Conservation (phyloP, 2,329 filamentous ascomycete species). For the Clonostachys rhizophaga region DNA sequence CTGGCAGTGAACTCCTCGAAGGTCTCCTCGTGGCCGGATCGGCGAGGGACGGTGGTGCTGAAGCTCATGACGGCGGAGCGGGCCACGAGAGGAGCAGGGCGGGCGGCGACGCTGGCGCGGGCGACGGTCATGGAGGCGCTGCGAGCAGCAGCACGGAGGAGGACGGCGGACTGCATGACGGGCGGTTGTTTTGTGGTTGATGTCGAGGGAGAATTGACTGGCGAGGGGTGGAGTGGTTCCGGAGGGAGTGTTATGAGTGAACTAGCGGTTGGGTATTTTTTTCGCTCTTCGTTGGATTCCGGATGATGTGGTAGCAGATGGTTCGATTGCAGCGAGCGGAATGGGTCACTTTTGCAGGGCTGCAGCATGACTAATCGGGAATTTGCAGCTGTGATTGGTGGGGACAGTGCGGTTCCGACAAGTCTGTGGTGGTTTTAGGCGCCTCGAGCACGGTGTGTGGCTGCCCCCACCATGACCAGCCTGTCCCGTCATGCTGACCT, state of each 20-base stretch:
- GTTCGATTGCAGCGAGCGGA: background rate
- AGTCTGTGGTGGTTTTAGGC: background rate
- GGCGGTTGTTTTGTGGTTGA: constrained; percentile 3
- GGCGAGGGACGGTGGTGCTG: constrained; percentile 56
- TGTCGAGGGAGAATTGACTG: too few relatives aligned
- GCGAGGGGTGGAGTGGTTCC: too few relatives aligned
- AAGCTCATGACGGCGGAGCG: constrained; percentile 53
- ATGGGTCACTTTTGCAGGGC: background rate
- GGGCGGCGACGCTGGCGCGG: constrained; percentile 39
- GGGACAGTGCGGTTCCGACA: constrained; percentile 2
- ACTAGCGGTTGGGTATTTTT: too few relatives aligned
- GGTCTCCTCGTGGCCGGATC: constrained; percentile 72
- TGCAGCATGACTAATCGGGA: constrained; percentile 2
- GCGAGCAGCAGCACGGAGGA: constrained; percentile 69
- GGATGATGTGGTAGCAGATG: too few relatives aligned
- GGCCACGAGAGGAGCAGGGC: constrained; percentile 49
- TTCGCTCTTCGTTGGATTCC: too few relatives aligned
- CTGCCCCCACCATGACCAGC: background rate
- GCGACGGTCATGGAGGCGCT: constrained; percentile 38
- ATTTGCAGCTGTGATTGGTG: background rate
- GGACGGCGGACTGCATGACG: constrained; percentile 59
- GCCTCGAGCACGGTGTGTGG: constrained; percentile 1
- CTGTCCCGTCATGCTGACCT: background rate
- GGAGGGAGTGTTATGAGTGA: too few relatives aligned
- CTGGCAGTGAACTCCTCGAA: constrained; percentile 98